Conservation (phyloP, 805 yeast genomes). For the Peterozyma xylosa region DNA sequence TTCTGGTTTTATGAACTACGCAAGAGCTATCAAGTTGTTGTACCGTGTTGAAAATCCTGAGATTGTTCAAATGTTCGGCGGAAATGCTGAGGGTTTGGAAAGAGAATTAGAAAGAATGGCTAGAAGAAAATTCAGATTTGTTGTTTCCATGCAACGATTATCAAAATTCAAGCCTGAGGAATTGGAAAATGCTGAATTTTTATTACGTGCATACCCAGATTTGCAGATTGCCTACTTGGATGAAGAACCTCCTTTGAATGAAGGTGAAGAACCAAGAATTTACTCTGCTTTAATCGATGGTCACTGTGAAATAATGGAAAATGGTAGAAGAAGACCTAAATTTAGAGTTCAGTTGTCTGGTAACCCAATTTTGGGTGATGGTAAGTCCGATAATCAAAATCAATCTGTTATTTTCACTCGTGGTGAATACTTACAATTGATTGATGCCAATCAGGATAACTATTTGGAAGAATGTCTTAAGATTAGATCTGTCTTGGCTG, state of each 20-base stretch:
- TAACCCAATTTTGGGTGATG: constrained; percentile 82
- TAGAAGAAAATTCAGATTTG: constrained; percentile 70
- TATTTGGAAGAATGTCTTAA: constrained; percentile 80
- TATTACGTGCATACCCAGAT: constrained; percentile 79
- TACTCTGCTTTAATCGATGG: constrained; percentile 79
- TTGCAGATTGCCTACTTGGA: constrained; percentile 89
- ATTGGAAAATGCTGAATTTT: constrained; percentile 71
- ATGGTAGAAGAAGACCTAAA: constrained; percentile 70
- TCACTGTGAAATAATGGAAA: constrained; percentile 62
- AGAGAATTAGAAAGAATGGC: constrained; percentile 91
- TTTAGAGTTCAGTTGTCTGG: constrained; percentile 76
- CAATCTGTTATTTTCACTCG: constrained; percentile 73
- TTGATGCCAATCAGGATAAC: constrained; percentile 85
- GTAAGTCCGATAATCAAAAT: constrained; percentile 83
- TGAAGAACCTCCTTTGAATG: constrained; percentile 76
- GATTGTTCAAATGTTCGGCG: constrained; percentile 96
- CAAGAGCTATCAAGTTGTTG: constrained; percentile 88
- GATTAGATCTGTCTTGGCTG: constrained; percentile 74
- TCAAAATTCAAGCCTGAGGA: constrained; percentile 67
- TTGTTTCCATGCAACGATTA: constrained; percentile 84
- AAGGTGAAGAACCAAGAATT: constrained; percentile 64
- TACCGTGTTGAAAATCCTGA: constrained; percentile 95
- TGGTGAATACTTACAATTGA: constrained; percentile 79
- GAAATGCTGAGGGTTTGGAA: constrained; percentile 94
- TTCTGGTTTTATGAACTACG: constrained; percentile 97